phyloP scores from a whole-genome alignment of 202 grass and related monocot species.

The Brachypodium distachyon region DNA sequence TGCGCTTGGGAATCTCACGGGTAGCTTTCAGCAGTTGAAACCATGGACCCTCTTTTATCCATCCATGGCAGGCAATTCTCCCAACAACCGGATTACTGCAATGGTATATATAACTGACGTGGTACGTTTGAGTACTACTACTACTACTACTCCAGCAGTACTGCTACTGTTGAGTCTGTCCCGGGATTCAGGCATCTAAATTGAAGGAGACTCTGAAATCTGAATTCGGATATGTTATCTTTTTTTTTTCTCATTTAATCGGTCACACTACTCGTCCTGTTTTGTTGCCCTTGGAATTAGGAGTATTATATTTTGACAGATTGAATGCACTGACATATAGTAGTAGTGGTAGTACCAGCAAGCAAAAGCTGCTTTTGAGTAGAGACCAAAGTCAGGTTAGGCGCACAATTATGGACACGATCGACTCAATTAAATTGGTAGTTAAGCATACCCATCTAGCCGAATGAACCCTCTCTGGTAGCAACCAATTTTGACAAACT shows the following conservation, averaged over 20 bases:
- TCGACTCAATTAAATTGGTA: conserved; percentile 9
- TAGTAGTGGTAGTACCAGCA: too few relatives aligned
- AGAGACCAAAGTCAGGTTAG: conserved; percentile 12
- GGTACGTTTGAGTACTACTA: not conserved
- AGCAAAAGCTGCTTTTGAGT: conserved; percentile 8
- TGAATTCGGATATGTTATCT: not conserved
- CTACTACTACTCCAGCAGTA: not conserved
- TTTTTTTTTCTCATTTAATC: not conserved
- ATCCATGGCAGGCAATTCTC: not conserved
- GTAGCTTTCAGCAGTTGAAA: conserved; percentile 25
- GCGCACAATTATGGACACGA: conserved; percentile 18
- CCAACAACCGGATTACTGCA: conserved; percentile 17
- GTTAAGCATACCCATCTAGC: conserved; percentile 34
- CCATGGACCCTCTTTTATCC: conserved; percentile 9
- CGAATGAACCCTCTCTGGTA: conserved; percentile 11
- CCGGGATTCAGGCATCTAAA: not conserved
- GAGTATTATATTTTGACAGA: not conserved
- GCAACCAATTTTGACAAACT: conserved; percentile 19
- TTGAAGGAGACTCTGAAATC: not conserved
- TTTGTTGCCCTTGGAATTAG: not conserved
- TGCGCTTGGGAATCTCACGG: conserved; percentile 6
- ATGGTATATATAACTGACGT: not conserved
- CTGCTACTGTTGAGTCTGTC: not conserved
- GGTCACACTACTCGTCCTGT: not conserved
- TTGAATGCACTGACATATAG: not conserved